Percentiles rank a stretch among this genome's conserved stretches.
Evolutionary conservation across 2,329 filamentous ascomycete genomes (phyloP).

Genomic region (Claviceps monticola): DNA sequence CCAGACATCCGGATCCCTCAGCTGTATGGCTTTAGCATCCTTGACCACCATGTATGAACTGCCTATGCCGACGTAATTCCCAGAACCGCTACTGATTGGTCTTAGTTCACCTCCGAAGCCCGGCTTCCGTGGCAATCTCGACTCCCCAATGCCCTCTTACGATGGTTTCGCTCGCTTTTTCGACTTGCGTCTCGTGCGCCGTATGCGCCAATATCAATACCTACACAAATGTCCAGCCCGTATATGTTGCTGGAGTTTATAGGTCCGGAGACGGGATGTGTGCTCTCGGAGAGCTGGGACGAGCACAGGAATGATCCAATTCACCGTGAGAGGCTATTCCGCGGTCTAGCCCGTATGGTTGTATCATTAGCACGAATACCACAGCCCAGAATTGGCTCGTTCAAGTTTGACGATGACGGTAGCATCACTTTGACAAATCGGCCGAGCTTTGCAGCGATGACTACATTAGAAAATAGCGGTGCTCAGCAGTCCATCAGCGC

Average conservation of each 20-base stretch:
- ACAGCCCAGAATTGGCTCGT: constrained; percentile 16
- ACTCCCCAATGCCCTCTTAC: constrained; percentile 1
- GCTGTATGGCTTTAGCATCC: constrained; percentile 12
- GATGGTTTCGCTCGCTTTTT: constrained; percentile 2
- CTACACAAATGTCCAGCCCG: constrained; percentile 3
- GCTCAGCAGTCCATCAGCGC: constrained; percentile 15
- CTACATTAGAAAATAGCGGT: constrained; percentile 21
- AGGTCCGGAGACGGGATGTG: constrained; percentile 11
- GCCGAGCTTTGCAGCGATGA: constrained; percentile 11
- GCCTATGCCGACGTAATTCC: background rate
- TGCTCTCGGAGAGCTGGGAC: constrained; percentile 15
- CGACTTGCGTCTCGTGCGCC: constrained; percentile 2
- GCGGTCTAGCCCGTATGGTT: constrained; percentile 15
- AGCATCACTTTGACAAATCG: constrained; percentile 16
- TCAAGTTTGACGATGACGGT: constrained; percentile 16
- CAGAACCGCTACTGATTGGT: constrained; percentile 1
- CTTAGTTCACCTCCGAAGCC: constrained; percentile 7
- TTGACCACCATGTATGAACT: constrained; percentile 6
- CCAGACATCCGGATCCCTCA: constrained; percentile 12
- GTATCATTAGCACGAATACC: constrained; percentile 16
- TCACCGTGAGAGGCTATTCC: constrained; percentile 14
- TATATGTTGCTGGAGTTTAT: constrained; percentile 17
- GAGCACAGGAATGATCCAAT: constrained; percentile 4
- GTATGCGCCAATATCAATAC: constrained; percentile 2
- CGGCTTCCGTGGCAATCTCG: constrained; percentile 6